A percentile compares a stretch with the other conserved stretches of the same genome.
These are phyloP conservation scores for Penicillium sp. DNA, from an alignment of 2,329 filamentous ascomycete species.

Conservation along the genomic window DNA sequence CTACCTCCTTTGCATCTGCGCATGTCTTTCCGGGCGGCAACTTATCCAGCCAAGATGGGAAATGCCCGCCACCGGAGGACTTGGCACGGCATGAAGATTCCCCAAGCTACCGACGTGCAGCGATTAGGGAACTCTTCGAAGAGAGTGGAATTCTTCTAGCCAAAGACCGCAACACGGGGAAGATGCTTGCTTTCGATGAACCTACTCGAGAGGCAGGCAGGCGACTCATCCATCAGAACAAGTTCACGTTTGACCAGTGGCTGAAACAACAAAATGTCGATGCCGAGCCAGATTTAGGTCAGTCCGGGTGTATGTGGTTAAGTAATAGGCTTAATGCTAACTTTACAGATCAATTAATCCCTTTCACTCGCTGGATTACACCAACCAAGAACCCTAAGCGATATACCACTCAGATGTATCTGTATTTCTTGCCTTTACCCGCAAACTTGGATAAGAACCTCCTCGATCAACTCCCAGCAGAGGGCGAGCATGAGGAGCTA, in stretches of 20 bases:
- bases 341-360: slow-evolving; percentile 61
- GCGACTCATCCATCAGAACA: slow-evolving; percentile 65
- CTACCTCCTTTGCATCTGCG: slow-evolving; percentile 80
- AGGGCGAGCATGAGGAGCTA: slow-evolving; percentile 56
- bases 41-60: slow-evolving; percentile 72
- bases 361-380: slow-evolving; percentile 92
- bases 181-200: slow-evolving; percentile 61
- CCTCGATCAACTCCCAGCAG: slow-evolving; percentile 34
- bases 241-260: slow-evolving; percentile 67
- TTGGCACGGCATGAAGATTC: slow-evolving; percentile 67
- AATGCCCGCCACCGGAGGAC: slow-evolving; percentile 51
- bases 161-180: slow-evolving; percentile 37
- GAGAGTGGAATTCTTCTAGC: slow-evolving; percentile 88
- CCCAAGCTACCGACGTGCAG: slow-evolving; percentile 72
- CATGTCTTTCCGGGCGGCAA: slow-evolving; percentile 95
- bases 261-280: slow-evolving; percentile 41
- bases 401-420: slow-evolving; percentile 95
- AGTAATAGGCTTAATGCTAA: neutral
- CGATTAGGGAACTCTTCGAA: slow-evolving; percentile 89
- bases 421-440: slow-evolving; percentile 77
- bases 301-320: neutral
- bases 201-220: slow-evolving; percentile 64
- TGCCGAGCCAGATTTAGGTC: slow-evolving; percentile 59
- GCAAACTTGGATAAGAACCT: slow-evolving; percentile 32
- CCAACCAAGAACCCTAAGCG: slow-evolving; percentile 68